Evolutionary conservation across 2,329 filamentous ascomycete genomes (phyloP), one percentile per base, ranked within the genome.

Genomic region (Cytospora mali): DNA sequence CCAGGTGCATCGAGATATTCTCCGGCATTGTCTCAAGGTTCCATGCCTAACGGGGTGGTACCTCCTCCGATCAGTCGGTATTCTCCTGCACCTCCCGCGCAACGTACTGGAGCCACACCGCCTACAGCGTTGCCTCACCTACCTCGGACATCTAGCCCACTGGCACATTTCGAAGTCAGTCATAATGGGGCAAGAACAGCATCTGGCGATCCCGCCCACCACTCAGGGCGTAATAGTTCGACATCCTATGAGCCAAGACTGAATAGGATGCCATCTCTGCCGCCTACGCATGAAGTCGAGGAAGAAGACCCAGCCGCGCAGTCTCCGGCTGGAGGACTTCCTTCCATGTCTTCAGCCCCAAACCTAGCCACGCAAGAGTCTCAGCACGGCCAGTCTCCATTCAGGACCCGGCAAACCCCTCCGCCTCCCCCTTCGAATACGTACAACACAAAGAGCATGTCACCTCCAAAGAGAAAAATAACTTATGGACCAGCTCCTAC

Each of bases 131-230:
- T 88, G 48, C 77, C 84, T 53, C 85, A 88, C 69, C 81, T 86
- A 65, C 86, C 87, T 10, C 79, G 87, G 66, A 89, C 87, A 1
- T 89, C 86, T 1, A 89, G 87, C 66, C 87, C 87, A 0, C 73
- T 89, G 63, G 86, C 86, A 6, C 85, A 89, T 68, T 88, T 87
- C 63, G 86, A 88, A 71, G 78, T 80, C 13, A 79, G 77, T 9
- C 76, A 78, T 58, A 77, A 79, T 33, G 75, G 76, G 52, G 64
- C 74, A 9, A 71, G 73, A 54, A 67, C 71, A 46, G 66, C 70
- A 69, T 53, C 68, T 61, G 74, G 73, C 6, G 82, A 84, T n/a
- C 66, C 66, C 18, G 65, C 71, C n/a, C 71, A 77, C 42, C 68
- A 75, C n/a, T 79, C 83, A 62, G 77, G 83, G 50, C 81, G 82